These are phyloP conservation scores for Fraxinus angustifolia DNA, from an alignment of 305 asterid genomes.

Conservation along the genomic window DNA sequence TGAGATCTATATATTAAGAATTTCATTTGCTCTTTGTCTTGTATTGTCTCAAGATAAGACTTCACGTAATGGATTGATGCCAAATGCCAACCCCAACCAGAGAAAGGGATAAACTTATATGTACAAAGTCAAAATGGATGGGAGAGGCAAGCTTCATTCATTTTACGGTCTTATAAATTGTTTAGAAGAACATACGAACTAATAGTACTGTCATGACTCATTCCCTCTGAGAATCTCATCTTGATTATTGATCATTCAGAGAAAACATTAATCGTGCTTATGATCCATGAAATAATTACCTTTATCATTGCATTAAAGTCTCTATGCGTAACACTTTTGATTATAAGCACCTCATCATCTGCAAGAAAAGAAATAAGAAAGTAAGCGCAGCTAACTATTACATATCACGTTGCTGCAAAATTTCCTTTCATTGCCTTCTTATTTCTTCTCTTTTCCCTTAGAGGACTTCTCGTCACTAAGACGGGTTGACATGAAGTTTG, in stretches of 20 bases:
- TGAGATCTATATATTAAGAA: background rate
- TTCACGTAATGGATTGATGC: background rate
- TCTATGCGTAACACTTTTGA: conserved; percentile 89
- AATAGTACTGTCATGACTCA: background rate
- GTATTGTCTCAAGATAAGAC: background rate
- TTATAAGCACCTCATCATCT: conserved; percentile 88
- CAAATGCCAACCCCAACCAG: background rate
- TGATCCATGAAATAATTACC: conserved; percentile 37
- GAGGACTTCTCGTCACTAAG: background rate
- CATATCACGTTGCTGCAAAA: conserved; percentile 8
- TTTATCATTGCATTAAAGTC: conserved; percentile 85
- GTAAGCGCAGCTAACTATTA: conserved; percentile 1
- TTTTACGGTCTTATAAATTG: background rate
- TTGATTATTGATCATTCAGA: background rate
- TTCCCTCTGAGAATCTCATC: background rate
- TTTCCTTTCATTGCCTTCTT: conserved; percentile 1
- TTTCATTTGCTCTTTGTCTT: background rate
- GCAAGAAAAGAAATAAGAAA: conserved; percentile 32
- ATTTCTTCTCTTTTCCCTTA: background rate
- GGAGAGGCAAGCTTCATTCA: background rate
- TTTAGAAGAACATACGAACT: background rate
- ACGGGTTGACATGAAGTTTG: background rate
- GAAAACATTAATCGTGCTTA: conserved; percentile 8
- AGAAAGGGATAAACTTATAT: background rate
- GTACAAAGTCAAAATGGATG: background rate